Base-by-base conservation (phyloP, 2,329 filamentous ascomycete genomes). In the Tolypocladium sp. region DNA sequence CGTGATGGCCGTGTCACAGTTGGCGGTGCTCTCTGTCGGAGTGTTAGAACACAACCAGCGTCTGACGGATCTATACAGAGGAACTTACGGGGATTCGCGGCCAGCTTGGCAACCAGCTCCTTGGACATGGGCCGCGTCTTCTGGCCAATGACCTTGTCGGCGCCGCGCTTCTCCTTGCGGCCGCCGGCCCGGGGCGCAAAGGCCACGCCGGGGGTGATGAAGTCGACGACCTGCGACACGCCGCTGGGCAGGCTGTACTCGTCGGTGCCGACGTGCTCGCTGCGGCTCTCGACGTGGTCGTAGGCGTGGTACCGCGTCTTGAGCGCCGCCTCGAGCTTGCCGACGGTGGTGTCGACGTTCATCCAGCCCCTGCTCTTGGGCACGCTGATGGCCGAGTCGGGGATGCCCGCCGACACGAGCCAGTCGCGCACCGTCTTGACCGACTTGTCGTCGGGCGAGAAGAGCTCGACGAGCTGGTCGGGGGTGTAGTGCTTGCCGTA, bases 1-100 rank as follows among this genome's bases (percentile, higher is more conserved):
- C 0, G 82, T 85, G 62, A 86, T 83, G 65, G 79, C 77, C 17
- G 71, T 69, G 63, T 82, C 78, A 66, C 84, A 87, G 33, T 58
- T 51, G 5, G 51, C 22, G 4, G 59, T 64, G 20, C 55, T 30
- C 22, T 57, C 63, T 54, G 38, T 41, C 22, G 22, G 9, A 20
- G 17, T 2, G 46, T 51, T 13, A 51, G 46, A 49, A 5, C 9
- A 9, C 46, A 33, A 8, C 30, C 2, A 4, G 13, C 25, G 9
- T 8, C 15, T 8, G 8, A 30, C 7, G 30, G 12, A 20, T 2
- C 2, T 3, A 20, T 25, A 5, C 17, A 4, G 15, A 20, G 15
- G 13, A 33, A 30, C 46, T 20, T 30, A 51, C 46, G 7, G 3
- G 46, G 46, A 6, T 51, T 5, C 27, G 9, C 30, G 7, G 6